Base-by-base conservation (phyloP, 768 basidiomycete species). In the Heimioporus sp. region DNA sequence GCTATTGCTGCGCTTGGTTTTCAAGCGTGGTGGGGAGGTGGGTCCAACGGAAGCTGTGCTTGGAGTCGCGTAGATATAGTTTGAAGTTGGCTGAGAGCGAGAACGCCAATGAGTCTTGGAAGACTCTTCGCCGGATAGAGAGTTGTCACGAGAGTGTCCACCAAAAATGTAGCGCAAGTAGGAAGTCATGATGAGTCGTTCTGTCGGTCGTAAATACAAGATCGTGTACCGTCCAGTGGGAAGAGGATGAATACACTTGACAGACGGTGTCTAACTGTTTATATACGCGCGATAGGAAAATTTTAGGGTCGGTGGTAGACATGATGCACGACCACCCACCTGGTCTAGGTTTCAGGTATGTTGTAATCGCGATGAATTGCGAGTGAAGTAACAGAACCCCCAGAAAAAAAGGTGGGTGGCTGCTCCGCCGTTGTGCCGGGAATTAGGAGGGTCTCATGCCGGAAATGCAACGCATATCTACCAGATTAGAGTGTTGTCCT, bases 141-240 rank as follows among this genome's bases (percentile, higher is more conserved):
- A 60, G 43, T 32, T 62, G 36, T 67, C 64, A 13, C 65, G 65
- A 39, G 63, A 55, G 48, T 66, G 45, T 36, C 68, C 69, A 39
- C 76, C 75, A 51, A 78, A 78, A 58, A 77, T 66, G 53, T 64
- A 77, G 54, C 80, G 80, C 52, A 81, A 61, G 68, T 78, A 77
- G 32, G 80, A 75, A 45, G 78, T 72, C 79, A 80, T 80, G 51
- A 49, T 57, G 47, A 16, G 35, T 52, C 51, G 57, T 63, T 28
- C 30, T 17, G 43, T 32, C 9, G 36, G 48, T 59, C 60, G 68
- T 64, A 39, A 59, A 48, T 12, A 39, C 44, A 36, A 37, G 44
- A 60, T 60, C 55, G 61, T 62, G 40, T 43, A 43, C 48, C 46
- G 52, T 54, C 48, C 34, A 53, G n/a, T 17, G 51, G 43, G 52